Conservation (phyloP, 1,284 basidiomycete species). For the Sanghuangporus sanghuang region DNA sequence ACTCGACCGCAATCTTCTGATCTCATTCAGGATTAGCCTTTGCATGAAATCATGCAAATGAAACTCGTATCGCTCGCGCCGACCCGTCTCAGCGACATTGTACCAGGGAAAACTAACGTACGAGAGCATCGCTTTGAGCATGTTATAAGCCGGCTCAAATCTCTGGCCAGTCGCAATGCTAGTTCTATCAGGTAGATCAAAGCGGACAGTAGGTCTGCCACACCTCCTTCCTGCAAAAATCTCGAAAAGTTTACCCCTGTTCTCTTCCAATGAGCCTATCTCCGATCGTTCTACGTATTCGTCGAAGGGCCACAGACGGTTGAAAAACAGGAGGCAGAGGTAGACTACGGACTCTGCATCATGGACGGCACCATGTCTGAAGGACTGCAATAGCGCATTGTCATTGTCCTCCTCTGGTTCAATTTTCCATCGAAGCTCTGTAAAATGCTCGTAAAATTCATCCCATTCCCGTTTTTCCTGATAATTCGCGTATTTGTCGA, state of each 20-base stretch:
- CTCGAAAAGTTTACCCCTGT: background rate
- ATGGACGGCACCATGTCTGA: background rate
- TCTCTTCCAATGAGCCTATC: background rate
- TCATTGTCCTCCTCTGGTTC: background rate
- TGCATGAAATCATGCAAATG: slow-evolving; percentile 3
- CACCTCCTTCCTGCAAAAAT: background rate
- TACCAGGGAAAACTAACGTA: background rate
- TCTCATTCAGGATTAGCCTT: background rate
- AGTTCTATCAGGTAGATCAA: background rate
- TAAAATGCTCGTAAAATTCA: background rate
- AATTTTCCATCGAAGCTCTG: background rate
- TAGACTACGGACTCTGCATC: slow-evolving; percentile 1
- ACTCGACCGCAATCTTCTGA: background rate
- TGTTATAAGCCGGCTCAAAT: background rate
- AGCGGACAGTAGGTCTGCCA: background rate
- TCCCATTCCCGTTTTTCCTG: background rate
- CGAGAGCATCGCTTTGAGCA: background rate
- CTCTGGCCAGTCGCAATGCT: background rate
- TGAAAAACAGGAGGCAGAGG: background rate
- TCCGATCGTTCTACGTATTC: background rate
- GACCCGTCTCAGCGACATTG: background rate
- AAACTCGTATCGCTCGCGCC: background rate
- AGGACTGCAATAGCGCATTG: background rate
- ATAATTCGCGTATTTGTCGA: background rate
- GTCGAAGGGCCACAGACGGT: background rate